Evolutionary conservation across 495 filamentous ascomycete species (phyloP).

Genomic region (Aspergillus cristatus): DNA sequence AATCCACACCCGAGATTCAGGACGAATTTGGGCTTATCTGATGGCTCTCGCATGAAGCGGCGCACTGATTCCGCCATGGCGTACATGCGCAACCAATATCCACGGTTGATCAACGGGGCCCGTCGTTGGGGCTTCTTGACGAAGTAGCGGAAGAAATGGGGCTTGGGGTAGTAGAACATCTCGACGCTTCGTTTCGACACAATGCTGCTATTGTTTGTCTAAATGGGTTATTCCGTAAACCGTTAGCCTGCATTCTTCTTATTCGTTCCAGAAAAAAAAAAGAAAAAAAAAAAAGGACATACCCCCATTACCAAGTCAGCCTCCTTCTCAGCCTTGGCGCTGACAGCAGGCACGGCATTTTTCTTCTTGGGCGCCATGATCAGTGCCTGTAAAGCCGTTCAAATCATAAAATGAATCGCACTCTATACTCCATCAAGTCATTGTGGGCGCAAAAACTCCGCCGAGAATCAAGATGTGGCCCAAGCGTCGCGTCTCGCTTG

Average conservation of each 20-base stretch:
- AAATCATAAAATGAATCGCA: background rate
- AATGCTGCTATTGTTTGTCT: constrained; percentile 89
- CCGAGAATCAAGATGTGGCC: constrained; percentile 40
- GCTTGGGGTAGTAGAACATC: constrained; percentile 65
- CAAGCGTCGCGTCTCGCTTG: constrained; percentile 32
- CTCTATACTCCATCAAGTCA: too few relatives aligned
- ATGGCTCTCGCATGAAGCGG: constrained; percentile 53
- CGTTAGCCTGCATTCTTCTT: too few relatives aligned
- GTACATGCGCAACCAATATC: constrained; percentile 79
- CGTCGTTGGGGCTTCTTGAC: constrained; percentile 73
- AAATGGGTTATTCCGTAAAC: too few relatives aligned
- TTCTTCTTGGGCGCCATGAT: constrained; percentile 4
- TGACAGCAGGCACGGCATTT: constrained; percentile 6
- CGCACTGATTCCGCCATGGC: constrained; percentile 65
- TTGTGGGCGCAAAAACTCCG: background rate
- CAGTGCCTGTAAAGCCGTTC: constrained; percentile 3
- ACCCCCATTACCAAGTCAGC: constrained; percentile 62
- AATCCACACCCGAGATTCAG: constrained; percentile 88
- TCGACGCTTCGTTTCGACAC: constrained; percentile 86
- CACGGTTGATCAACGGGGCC: constrained; percentile 77
- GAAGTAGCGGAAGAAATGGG: constrained; percentile 79
- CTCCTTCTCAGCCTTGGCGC: constrained; percentile 39
- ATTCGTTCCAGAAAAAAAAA: too few relatives aligned
- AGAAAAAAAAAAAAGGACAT: constrained; percentile 17
- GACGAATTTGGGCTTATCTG: constrained; percentile 59